Evolutionary conservation across 1,139 yeast genomes (phyloP), one percentile per base, ranked within the genome.

Genomic region (Yamadazyma aaseri): DNA sequence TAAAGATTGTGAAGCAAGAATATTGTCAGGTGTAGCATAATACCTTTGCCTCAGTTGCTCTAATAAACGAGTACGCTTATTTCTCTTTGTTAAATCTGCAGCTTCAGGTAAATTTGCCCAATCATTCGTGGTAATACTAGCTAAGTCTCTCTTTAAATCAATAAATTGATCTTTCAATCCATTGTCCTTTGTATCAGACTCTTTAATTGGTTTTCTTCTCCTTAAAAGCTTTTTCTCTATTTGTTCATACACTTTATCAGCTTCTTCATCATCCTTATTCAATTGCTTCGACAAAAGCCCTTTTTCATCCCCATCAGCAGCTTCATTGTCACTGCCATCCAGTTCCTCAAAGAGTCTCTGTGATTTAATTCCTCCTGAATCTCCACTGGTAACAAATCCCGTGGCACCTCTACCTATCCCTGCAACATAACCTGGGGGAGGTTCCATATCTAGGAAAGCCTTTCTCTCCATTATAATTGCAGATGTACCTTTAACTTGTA

Each of bases 391-490:
- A 0, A 92, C 79, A 56, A 90, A 90, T 1, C 97, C 97, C 0
- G 86, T 77, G 2, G 97, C 98, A 12, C 98, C 98, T 53, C 98
- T 70, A 0, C 97, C 98, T 6, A 89, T 63, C 20, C 98, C 98
- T 2, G 97, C 85, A 25, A 89, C 76, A 54, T 92, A 92, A 5
- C 95, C 95, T 3, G 83, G 77, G 0, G 98, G 98, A 0, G 97
- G 83, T 43, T 82, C 80, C 63, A 85, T 89, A 50, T 84, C 90
- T 36, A 92, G 68, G 58, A 92, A 92, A n/a, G 78, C 68, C 44
- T 63, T 63, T 33, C 76, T 52, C 18, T 72, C 76, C 80, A 75
- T 74, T 9, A 6, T 8, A 10, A n/a, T 9, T 13, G 29, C 17
- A 8, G 7, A n/a, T 6, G 12, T 17, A 10, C 12, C 6, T n/a